Conservation (phyloP, 1,284 basidiomycete genomes). For the Tilletiaria anomala region DNA sequence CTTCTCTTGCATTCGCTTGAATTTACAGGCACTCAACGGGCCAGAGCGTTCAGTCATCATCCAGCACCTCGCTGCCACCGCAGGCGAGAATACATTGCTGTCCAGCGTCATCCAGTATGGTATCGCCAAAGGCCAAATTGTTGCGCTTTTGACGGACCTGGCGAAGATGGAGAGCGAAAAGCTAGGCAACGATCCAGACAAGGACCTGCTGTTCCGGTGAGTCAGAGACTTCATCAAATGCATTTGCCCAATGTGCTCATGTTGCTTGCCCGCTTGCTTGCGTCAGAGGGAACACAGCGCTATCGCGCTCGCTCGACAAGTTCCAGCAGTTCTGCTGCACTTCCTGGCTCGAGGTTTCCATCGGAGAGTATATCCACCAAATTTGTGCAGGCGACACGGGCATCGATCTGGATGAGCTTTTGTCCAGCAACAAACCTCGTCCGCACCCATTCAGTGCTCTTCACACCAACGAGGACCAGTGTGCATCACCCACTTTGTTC, state of each 20-base stretch:
- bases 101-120: too few relatives aligned
- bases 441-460: not conserved
- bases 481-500: not conserved
- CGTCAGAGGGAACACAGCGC: slow-evolving; percentile 16
- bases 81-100: too few relatives aligned
- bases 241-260: not conserved
- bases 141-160: slow-evolving; percentile 13
- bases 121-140: too few relatives aligned
- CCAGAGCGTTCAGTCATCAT: too few relatives aligned
- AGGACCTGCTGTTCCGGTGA: slow-evolving; percentile 22
- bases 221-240: too few relatives aligned
- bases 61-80: too few relatives aligned
- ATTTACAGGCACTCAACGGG: too few relatives aligned
- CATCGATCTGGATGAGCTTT: slow-evolving; percentile 3
- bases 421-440: not conserved
- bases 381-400: slow-evolving; percentile 19
- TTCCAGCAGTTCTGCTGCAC: slow-evolving; percentile 19
- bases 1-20: too few relatives aligned
- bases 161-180: slow-evolving; percentile 14
- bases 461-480: not conserved
- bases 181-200: slow-evolving; percentile 14
- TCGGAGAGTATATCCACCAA: slow-evolving; percentile 17
- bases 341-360: slow-evolving; percentile 21
- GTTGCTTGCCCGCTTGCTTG: not conserved
- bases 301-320: slow-evolving; percentile 24